Conservation (phyloP, 495 filamentous ascomycete species). For the Neurospora hispaniola region DNA sequence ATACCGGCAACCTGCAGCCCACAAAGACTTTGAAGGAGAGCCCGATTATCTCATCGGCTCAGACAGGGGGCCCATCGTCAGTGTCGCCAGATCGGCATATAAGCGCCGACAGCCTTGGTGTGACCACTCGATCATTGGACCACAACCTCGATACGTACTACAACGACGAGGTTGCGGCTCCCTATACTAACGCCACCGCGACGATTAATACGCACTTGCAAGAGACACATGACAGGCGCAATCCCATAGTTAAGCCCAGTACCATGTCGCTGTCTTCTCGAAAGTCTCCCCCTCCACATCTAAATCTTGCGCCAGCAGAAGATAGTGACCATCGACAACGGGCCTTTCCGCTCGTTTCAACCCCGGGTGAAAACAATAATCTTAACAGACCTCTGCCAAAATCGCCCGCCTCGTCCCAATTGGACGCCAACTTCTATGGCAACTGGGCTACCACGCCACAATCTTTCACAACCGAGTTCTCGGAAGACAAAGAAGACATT, state of each 20-base stretch:
- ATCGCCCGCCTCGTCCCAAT: slow-evolving; percentile 41
- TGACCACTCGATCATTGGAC: slow-evolving; percentile 24
- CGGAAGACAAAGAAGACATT: slow-evolving; percentile 31
- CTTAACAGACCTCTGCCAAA: slow-evolving; percentile 43
- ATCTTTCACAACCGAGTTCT: slow-evolving; percentile 30
- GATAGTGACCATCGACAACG: slow-evolving; percentile 17
- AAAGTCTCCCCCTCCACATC: slow-evolving; percentile 40
- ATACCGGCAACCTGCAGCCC: slow-evolving; percentile 23
- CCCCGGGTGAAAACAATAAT: slow-evolving; percentile 14
- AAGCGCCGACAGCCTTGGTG: slow-evolving; percentile 25
- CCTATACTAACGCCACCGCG: not conserved
- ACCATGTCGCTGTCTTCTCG: slow-evolving; percentile 34
- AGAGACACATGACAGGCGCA: slow-evolving; percentile 13
- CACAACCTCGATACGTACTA: slow-evolving; percentile 25
- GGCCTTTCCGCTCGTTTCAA: not conserved
- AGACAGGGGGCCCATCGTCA: slow-evolving; percentile 18
- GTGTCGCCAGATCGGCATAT: slow-evolving; percentile 24
- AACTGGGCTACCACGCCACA: slow-evolving; percentile 37
- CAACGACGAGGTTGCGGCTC: slow-evolving; percentile 10
- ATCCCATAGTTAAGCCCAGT: slow-evolving; percentile 19
- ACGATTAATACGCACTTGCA: slow-evolving; percentile 10
- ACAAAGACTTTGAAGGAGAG: slow-evolving; percentile 25
- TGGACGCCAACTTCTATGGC: slow-evolving; percentile 39
- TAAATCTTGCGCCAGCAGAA: slow-evolving; percentile 27
- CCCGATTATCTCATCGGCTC: slow-evolving; percentile 25